Percentiles rank a stretch among this genome's conserved stretches.
These are phyloP conservation scores for Eustoma russellianum DNA, from an alignment of 257 asterid species.

Conservation along the genomic window DNA sequence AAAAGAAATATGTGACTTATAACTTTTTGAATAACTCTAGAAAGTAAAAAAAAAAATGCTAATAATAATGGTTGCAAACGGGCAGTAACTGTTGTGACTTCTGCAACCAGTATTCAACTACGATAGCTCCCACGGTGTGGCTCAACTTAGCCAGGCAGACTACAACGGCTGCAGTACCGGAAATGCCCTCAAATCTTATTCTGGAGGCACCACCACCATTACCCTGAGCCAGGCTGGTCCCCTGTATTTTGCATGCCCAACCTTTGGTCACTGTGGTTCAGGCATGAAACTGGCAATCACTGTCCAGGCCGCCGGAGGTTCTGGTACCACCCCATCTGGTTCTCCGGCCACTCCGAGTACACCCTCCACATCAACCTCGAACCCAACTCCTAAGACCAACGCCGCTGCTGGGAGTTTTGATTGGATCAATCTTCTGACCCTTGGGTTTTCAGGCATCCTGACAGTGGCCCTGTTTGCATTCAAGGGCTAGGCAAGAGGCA, in stretches of 20 bases:
- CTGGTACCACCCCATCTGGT: constrained; percentile 9
- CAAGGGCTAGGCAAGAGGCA: constrained; percentile 71
- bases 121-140: constrained; percentile 34
- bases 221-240: constrained; percentile 26
- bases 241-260: constrained; percentile 47
- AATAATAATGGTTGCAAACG: no score
- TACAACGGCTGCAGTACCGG: constrained; percentile 28
- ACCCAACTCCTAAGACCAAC: constrained; percentile 4
- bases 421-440: constrained; percentile 19
- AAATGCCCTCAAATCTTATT: constrained; percentile 20
- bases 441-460: constrained; percentile 26
- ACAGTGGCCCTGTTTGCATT: constrained; percentile 28
- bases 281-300: constrained; percentile 51
- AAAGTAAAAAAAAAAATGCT: no score
- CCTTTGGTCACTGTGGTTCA: constrained; percentile 35
- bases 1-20: no score
- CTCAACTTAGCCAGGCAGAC: constrained; percentile 29
- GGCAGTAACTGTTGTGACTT: not conserved
- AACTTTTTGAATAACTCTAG: no score
- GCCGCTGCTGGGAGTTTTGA: constrained; percentile 23
- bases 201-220: constrained; percentile 32
- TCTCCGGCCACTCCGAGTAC: constrained; percentile 18
- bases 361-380: constrained; percentile 13
- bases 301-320: constrained; percentile 19
- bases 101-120: constrained; percentile 41